Percentiles rank a stretch among this genome's conserved stretches.
Evolutionary conservation across 108 stramenopile genomes (phyloP).

Genomic region (Cylindrotheca closterium): DNA sequence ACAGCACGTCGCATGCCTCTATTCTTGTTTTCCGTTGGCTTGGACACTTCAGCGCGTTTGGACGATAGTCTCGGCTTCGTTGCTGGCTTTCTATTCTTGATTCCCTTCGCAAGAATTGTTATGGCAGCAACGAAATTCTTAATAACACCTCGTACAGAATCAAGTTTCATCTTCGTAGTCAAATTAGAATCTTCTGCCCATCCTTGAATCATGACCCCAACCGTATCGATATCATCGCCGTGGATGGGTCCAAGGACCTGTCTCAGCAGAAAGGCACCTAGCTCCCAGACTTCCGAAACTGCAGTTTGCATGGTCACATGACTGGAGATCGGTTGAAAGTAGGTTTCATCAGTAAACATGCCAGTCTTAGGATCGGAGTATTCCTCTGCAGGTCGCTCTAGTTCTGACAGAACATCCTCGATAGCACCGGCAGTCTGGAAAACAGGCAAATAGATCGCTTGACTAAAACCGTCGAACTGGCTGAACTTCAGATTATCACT

Average conservation of each 20-base stretch:
- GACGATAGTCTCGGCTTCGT: constrained; percentile 38
- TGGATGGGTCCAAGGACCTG: constrained; percentile 85
- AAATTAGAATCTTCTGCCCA: constrained; percentile 78
- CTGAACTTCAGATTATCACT: constrained; percentile 93
- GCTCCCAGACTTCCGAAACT: constrained; percentile 97
- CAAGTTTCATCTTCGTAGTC: constrained; percentile 56
- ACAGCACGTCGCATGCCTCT: constrained; percentile 62
- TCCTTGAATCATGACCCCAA: constrained; percentile 65
- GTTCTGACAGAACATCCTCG: constrained; percentile 84
- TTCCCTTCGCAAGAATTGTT: constrained; percentile 67
- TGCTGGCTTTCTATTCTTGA: constrained; percentile 72
- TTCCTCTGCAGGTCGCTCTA: constrained; percentile 75
- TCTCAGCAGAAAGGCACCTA: constrained; percentile 76
- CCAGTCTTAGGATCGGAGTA: constrained; percentile 50
- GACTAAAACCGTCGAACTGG: constrained; percentile 90
- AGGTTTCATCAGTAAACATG: constrained; percentile 55
- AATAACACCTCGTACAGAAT: constrained; percentile 59
- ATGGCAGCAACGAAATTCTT: constrained; percentile 62
- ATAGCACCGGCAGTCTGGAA: constrained; percentile 96
- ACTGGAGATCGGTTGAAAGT: constrained; percentile 81
- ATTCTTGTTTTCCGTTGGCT: constrained; percentile 7
- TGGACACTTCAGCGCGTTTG: constrained; percentile 21
- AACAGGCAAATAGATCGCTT: constrained; percentile 95
- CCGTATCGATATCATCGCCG: constrained; percentile 71
- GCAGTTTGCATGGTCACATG: constrained; percentile 90